phyloP scores from a whole-genome alignment of 495 filamentous ascomycete genomes.

The Cercophora sp. region DNA sequence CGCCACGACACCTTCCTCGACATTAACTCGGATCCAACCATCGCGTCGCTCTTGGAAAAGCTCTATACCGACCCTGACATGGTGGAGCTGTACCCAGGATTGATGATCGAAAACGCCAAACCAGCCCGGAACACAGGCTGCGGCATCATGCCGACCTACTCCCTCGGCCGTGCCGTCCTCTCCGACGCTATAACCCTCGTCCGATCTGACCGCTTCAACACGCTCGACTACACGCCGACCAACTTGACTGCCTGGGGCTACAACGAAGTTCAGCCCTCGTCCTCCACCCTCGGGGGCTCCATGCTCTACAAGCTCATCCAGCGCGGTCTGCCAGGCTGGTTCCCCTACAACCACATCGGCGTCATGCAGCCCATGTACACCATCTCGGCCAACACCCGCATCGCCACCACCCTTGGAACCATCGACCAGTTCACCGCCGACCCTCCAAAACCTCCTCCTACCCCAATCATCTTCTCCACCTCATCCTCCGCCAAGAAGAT shows the following conservation, averaged over 20 bases:
- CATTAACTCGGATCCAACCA: constrained; percentile 69
- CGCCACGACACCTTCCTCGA: constrained; percentile 67
- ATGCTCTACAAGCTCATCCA: constrained; percentile 71
- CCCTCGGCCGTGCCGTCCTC: constrained; percentile 67
- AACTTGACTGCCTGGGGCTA: constrained; percentile 78
- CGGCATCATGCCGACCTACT: constrained; percentile 67
- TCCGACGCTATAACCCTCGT: constrained; percentile 78
- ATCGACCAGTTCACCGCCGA: constrained; percentile 57
- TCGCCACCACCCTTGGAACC: constrained; percentile 62
- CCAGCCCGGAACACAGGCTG: constrained; percentile 58
- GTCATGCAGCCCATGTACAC: constrained; percentile 64
- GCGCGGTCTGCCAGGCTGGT: constrained; percentile 66
- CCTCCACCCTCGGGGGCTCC: constrained; percentile 62
- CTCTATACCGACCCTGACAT: constrained; percentile 74
- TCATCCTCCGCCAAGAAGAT: constrained; percentile 5
- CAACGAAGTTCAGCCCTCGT: constrained; percentile 64
- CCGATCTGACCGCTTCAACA: constrained; percentile 78
- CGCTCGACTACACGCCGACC: constrained; percentile 59
- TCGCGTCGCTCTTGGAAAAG: constrained; percentile 62
- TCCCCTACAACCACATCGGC: constrained; percentile 66
- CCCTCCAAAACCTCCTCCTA: constrained; percentile 26
- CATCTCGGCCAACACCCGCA: constrained; percentile 54
- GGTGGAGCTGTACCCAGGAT: constrained; percentile 46
- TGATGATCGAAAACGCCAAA: constrained; percentile 71
- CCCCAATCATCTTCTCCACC: constrained; percentile 6